Base-by-base conservation (phyloP, 768 basidiomycete genomes). In the Pleurotus platypus region DNA sequence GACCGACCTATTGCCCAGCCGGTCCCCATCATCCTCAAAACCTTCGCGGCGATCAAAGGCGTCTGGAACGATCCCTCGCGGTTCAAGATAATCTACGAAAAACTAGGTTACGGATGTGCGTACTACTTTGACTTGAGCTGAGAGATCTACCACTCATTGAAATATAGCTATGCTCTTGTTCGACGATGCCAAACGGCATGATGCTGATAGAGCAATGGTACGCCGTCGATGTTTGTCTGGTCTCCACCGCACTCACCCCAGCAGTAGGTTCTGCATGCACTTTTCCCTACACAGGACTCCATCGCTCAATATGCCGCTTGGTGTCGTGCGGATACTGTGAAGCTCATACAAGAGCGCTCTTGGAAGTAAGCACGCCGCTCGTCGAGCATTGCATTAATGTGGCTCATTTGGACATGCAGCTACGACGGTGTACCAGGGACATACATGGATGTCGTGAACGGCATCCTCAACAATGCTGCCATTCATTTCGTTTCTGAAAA, bases 381-480 rank as follows among this genome's bases (percentile, higher is more conserved):
- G 8, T 2, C 30, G 30, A 35, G 11, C 30, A 35, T 8, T 6
- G 8, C 3, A 35, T 35, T 11, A 35, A 35, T 11, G 30, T 9
- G 30, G 38, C 51, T 20, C 38, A 37, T 22, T 6, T 4, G 13
- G 46, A 48, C 7, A 30, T 16, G 30, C 20, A 66, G 66, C 22
- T 71, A 73, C 49, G 59, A 66, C n/a, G 69, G 69, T 27, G 59
- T 70, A 13, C 61, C 68, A 8, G 75, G 72, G 35, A 69, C 61
- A 40, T 73, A 72, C 37, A 63, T 83, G 55, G 78, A 84, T 61
- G 71, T 83, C 57, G 75, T 80, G n/a, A 69, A 72, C 39, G 77
- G 80, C 57, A 79, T 83, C 9, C 69, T 79, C 64, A 80, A 81
- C 51, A 65, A 76, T 8, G 69, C 72, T 16, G 66, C 70, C 2